Evolutionary conservation across 257 asterid genomes (phyloP).

Genomic region (Forsythia viridissima): DNA sequence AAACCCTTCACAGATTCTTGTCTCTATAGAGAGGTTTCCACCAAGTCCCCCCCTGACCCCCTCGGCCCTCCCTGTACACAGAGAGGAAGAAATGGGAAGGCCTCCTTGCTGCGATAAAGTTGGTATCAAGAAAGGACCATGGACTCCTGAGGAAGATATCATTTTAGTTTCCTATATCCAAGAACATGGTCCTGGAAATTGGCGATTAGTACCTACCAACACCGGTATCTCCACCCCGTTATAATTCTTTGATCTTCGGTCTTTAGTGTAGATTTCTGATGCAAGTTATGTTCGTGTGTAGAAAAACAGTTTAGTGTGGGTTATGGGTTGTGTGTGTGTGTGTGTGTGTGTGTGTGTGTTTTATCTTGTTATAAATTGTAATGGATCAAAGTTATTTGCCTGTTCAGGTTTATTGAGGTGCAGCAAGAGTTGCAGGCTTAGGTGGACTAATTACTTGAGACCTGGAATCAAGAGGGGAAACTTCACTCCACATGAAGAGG

Average conservation of each 20-base stretch:
- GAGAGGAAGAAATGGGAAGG: slow-evolving; percentile 59
- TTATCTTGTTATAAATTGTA: not conserved
- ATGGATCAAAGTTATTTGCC: not conserved
- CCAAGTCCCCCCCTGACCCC: not conserved
- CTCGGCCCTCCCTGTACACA: not conserved
- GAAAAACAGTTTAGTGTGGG: not conserved
- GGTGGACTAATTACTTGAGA: slow-evolving; percentile 94
- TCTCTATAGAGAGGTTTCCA: not conserved
- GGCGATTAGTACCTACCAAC: slow-evolving; percentile 86
- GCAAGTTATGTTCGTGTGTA: not conserved
- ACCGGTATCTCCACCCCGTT: slow-evolving; percentile 47
- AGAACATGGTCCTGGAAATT: slow-evolving; percentile 93
- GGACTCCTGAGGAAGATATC: slow-evolving; percentile 98
- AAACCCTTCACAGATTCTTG: slow-evolving; percentile 29
- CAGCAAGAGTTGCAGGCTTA: slow-evolving; percentile 95
- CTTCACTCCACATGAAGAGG: slow-evolving; percentile 96
- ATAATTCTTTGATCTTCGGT: not conserved
- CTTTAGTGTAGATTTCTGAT: not conserved
- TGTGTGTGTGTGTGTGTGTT: not conserved
- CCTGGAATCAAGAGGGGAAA: slow-evolving; percentile 98
- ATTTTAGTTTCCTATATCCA: slow-evolving; percentile 85
- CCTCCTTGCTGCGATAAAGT: slow-evolving; percentile 92
- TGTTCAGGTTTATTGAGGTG: slow-evolving; percentile 78
- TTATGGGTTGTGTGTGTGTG: not conserved
- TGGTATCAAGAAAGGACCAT: slow-evolving; percentile 94